phyloP scores from a whole-genome alignment of 208 protist species.

The Crithidia fasciculata region DNA sequence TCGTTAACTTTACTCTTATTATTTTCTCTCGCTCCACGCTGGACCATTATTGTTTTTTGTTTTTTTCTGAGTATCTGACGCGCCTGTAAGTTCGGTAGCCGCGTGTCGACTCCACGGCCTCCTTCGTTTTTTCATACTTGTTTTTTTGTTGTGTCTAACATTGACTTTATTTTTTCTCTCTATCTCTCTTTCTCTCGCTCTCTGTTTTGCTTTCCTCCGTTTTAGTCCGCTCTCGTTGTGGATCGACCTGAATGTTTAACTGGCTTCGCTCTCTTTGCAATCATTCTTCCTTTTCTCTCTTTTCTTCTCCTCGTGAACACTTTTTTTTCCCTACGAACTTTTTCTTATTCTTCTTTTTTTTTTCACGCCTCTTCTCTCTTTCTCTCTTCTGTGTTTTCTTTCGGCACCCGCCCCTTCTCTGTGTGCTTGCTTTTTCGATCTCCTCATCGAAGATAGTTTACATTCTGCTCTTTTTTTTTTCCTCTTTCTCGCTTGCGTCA shows the following conservation, averaged over 20 bases:
- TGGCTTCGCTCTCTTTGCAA: too few relatives aligned
- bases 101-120: not conserved
- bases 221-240: not conserved
- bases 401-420: too few relatives aligned
- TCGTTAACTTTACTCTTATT: not conserved
- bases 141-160: not conserved
- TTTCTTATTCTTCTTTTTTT: not conserved
- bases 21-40: not conserved
- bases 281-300: too few relatives aligned
- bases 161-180: conserved; percentile 9
- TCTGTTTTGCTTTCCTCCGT: not conserved
- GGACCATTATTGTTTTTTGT: not conserved
- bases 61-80: not conserved
- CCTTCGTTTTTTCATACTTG: conserved; percentile 9
- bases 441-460: too few relatives aligned
- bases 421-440: too few relatives aligned
- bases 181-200: not conserved
- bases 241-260: not conserved
- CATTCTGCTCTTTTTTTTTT: too few relatives aligned
- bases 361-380: not conserved
- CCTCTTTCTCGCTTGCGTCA: too few relatives aligned
- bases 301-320: too few relatives aligned
- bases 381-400: not conserved
- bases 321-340: not conserved
- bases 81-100: too few relatives aligned